Evolutionary conservation across 2,329 filamentous ascomycete genomes (phyloP), one percentile per base, ranked within the genome.

Genomic region (Monosporascus cannonballus): DNA sequence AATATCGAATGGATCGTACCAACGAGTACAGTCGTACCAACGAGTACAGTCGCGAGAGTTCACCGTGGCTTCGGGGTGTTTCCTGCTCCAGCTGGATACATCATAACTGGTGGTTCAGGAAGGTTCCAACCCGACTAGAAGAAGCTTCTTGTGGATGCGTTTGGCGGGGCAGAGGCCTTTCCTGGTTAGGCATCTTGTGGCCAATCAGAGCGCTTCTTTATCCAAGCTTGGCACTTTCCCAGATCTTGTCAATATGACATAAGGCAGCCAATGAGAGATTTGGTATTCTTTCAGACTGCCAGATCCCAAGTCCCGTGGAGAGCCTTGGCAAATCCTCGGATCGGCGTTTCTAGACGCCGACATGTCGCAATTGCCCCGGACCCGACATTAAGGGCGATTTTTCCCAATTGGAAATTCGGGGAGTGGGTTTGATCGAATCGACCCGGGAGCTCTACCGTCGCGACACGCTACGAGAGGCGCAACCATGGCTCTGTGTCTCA

Each of bases 401-500:
- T 46, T 46, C 42, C 42, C 30, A 25, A 30, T 46, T 8, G 42
- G 42, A 46, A 44, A 46, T 46, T 30, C 30, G 39, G 1, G 18
- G 15, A 18, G 5, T 3, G 1, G 14, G 6, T 14, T 14, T 34
- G 30, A 34, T 34, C 30, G 30, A 14, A 34, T 34, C 30, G 11
- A 14, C 24, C 9, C 6, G 20, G 8, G 24, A 27, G 42, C 24
- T 24, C 20, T 11, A 18, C 11, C 4, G 24, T 38, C 34, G 34
- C 34, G 37, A 39, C 20, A 51, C 51, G 49, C 39, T 20, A 17
- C 37, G 8, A 52, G 18, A 38, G 17, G 39, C 49, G 14, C 53
- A 27, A 54, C 22, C 41, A 64, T 64, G 58, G 68, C 64, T 58
- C 72, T 76, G 68, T 73, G 71, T 59, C 61, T 68, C 61, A 65